Percentiles rank a stretch among this genome's conserved stretches.
phyloP scores from a whole-genome alignment of 148 eudicot genomes.

The Vaccinium corymbosum region DNA sequence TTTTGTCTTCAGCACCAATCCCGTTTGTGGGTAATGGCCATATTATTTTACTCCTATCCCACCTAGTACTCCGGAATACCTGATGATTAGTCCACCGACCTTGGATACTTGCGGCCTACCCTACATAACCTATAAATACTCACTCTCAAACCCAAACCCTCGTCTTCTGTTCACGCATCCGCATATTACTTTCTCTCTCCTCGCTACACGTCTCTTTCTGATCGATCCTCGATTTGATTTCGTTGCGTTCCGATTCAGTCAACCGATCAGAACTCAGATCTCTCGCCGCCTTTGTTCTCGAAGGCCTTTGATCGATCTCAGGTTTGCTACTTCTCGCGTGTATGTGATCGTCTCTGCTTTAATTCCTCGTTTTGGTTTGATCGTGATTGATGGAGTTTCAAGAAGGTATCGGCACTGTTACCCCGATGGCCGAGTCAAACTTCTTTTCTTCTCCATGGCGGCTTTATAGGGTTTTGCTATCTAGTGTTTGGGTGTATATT shows the following conservation, averaged over 20 bases:
- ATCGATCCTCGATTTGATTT: neutral
- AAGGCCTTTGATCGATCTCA: neutral
- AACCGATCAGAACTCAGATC: neutral
- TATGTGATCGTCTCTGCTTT: neutral
- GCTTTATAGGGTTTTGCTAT: neutral
- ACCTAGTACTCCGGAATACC: too few relatives aligned
- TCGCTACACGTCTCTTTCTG: neutral
- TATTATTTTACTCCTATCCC: too few relatives aligned
- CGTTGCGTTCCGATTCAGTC: neutral
- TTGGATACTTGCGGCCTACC: too few relatives aligned
- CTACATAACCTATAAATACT: too few relatives aligned
- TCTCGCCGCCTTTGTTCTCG: neutral
- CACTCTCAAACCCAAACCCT: too few relatives aligned
- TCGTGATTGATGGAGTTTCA: neutral
- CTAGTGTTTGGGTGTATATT: neutral
- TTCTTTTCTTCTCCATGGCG: neutral
- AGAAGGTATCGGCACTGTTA: neutral
- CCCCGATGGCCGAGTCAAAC: neutral
- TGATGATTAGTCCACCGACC: too few relatives aligned
- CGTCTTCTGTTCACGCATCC: too few relatives aligned
- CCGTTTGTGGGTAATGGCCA: too few relatives aligned
- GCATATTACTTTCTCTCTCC: neutral
- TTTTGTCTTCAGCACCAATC: too few relatives aligned
- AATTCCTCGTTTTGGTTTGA: neutral
- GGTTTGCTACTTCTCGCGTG: slow-evolving; percentile 2